Conservation (phyloP, 1,284 basidiomycete genomes). For the Phylloporus gajari region DNA sequence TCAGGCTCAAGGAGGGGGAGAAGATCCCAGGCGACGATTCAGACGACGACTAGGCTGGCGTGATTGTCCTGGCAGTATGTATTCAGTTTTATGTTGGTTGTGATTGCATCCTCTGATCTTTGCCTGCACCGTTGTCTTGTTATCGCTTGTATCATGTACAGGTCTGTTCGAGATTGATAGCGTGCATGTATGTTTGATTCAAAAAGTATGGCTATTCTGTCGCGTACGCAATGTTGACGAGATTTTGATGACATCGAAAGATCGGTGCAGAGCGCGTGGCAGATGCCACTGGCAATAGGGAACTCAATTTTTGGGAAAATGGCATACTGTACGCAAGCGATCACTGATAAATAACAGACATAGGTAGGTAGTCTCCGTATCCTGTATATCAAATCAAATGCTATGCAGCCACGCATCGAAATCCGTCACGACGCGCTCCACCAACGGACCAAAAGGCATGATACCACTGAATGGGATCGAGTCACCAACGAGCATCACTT, state of each 20-base stretch:
- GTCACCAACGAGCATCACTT: not conserved
- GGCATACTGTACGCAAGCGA: no score
- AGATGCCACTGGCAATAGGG: no score
- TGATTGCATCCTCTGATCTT: not conserved
- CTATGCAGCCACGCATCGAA: slow-evolving; percentile 34
- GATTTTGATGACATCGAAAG: not conserved
- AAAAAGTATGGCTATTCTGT: not conserved
- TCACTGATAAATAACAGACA: no score
- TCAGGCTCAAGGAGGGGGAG: slow-evolving; percentile 9
- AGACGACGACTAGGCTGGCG: slow-evolving; percentile 3
- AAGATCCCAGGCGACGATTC: slow-evolving; percentile 4
- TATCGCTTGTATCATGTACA: not conserved
- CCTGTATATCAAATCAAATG: not conserved
- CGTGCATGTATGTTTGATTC: not conserved
- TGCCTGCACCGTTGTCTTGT: not conserved
- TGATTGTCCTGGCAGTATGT: not conserved
- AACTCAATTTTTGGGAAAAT: no score
- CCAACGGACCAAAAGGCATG: not conserved
- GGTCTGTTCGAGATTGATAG: not conserved
- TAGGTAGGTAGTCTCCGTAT: not conserved
- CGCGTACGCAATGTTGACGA: not conserved
- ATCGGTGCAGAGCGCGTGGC: no score
- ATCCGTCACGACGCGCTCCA: slow-evolving; percentile 18
- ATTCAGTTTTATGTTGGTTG: not conserved
- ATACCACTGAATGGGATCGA: not conserved